Evolutionary conservation across 805 yeast species (phyloP).

Genomic region (Yamadazyma insecticola): DNA sequence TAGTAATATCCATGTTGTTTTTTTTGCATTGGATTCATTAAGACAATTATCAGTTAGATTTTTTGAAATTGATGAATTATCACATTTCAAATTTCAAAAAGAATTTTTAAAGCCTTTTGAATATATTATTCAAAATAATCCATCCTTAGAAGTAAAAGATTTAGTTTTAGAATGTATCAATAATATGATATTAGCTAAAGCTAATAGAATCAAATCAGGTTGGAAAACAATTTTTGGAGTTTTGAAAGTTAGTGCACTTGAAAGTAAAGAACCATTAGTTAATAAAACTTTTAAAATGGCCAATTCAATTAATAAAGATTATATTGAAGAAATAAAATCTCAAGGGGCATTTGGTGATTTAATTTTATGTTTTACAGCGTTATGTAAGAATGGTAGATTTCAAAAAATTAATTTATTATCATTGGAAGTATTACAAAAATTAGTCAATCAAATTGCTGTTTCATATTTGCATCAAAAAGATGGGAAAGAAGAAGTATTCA

Average conservation of each 20-base stretch:
- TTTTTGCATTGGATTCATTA: slow-evolving; percentile 90
- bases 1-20: slow-evolving; percentile 67
- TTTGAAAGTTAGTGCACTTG: slow-evolving; percentile 67
- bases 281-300: slow-evolving; percentile 60
- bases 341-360: slow-evolving; percentile 69
- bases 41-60: slow-evolving; percentile 91
- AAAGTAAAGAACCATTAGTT: slow-evolving; percentile 55
- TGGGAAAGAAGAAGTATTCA: slow-evolving; percentile 24
- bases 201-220: slow-evolving; percentile 78
- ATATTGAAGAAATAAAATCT: slow-evolving; percentile 55
- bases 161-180: slow-evolving; percentile 87
- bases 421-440: slow-evolving; percentile 62
- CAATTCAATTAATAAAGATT: slow-evolving; percentile 55
- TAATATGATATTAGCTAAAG: slow-evolving; percentile 76
- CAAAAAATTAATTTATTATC: slow-evolving; percentile 81
- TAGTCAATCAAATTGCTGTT: slow-evolving; percentile 56
- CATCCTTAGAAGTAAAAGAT: slow-evolving; percentile 68
- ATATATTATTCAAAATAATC: slow-evolving; percentile 65
- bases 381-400: slow-evolving; percentile 78
- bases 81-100: slow-evolving; percentile 93
- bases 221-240: slow-evolving; percentile 89
- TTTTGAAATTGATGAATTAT: slow-evolving; percentile 86
- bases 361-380: slow-evolving; percentile 69
- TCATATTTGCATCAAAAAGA: slow-evolving; percentile 21
- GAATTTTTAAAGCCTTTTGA: slow-evolving; percentile 91